Base-by-base conservation (phyloP, 805 yeast species). In the Candida nonsorbophila region DNA sequence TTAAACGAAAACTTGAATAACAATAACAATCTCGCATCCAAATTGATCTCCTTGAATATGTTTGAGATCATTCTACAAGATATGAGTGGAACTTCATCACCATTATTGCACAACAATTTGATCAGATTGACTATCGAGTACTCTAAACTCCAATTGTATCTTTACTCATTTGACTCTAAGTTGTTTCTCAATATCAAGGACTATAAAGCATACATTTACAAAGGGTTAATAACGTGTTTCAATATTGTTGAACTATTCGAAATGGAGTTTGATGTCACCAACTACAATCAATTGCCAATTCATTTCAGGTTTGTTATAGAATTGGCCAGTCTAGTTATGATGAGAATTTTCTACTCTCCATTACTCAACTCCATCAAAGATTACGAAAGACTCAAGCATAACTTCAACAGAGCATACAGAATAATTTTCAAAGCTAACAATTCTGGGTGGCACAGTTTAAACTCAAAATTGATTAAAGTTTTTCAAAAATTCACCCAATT, bases 261-360 rank as follows among this genome's bases (percentile, higher is more conserved):
- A 5, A 14, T 16, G 11, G 47, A 45, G 23, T 48, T 49, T 27
- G 40, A 44, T n/a, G 40, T 51, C 16, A 33, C 40, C 22, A 39
- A 42, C 28, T 33, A 33, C n/a, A 49, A 51, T 34, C 62, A 40
- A 27, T 38, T 62, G n/a, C 70, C 71, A 3, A 48, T 64, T 20
- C 67, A 64, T 42, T 60, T 51, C 36, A 58, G 55, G 26, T 62
- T 62, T 34, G 53, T 62, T 11, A 37, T 63, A 14, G 67, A 62
- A 27, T 48, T 58, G 34, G 50, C 51, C 4, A 33, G 52, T 1
- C 47, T 60, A 25, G 34, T 56, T 4, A 36, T 62, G 44, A 32
- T 60, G 28, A 49, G 60, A 28, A 43, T 60, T 8, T 54, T 35
- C 38, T 50, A 53, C 35, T 51, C 59, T 8, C 62, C 63, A 12